phyloP scores from a whole-genome alignment of 768 basidiomycete species.

The Tylopilus vinaceipallidus region DNA sequence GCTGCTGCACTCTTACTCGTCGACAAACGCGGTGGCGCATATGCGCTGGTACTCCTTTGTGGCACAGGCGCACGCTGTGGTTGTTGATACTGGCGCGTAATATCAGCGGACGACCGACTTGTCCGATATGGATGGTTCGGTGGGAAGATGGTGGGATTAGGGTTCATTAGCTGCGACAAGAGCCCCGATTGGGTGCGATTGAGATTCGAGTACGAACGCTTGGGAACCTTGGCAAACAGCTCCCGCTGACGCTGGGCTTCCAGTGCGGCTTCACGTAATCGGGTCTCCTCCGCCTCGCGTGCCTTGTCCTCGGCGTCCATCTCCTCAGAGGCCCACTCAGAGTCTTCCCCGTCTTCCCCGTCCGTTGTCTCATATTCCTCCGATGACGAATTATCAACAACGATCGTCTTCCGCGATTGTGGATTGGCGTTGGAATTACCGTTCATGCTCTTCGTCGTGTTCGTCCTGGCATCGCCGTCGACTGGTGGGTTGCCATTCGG shows the following conservation, averaged over 20 bases:
- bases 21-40: conserved; percentile 37
- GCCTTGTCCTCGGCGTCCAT: conserved; percentile 37
- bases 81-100: conserved; percentile 31
- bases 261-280: conserved; percentile 51
- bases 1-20: conserved; percentile 59
- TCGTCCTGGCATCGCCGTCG: conserved; percentile 12
- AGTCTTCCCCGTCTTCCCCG: conserved; percentile 50
- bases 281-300: conserved; percentile 31
- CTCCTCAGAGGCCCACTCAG: conserved; percentile 64
- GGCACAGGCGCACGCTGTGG: conserved; percentile 21
- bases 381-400: conserved; percentile 46
- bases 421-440: conserved; percentile 19
- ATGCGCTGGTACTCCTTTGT: conserved; percentile 29
- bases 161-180: conserved; percentile 69
- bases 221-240: conserved; percentile 67
- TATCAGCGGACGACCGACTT: conserved; percentile 48
- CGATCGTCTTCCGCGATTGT: conserved; percentile 41
- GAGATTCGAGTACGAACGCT: conserved; percentile 59
- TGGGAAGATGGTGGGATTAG: conserved; percentile 61
- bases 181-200: conserved; percentile 56
- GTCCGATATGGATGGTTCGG: conserved; percentile 56
- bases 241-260: conserved; percentile 67
- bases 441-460: conserved; percentile 9
- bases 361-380: conserved; percentile 54
- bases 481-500: conserved; percentile 16